phyloP scores from a whole-genome alignment of 1,284 basidiomycete species.

The Apiotrichum mycotoxinovorans region DNA sequence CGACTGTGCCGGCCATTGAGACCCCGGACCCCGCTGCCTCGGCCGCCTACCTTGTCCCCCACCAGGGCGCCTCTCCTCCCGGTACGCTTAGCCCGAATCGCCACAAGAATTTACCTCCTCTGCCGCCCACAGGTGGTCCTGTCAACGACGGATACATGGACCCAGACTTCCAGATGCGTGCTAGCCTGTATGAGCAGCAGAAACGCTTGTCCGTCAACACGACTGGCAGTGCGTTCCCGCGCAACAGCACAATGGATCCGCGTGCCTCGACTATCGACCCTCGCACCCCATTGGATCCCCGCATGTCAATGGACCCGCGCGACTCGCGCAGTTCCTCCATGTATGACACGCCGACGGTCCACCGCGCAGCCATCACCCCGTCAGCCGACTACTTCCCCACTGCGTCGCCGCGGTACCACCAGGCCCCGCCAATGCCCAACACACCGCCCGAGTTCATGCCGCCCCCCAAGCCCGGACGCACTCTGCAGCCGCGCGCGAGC shows the following conservation, averaged over 20 bases:
- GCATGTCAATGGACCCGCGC: background rate
- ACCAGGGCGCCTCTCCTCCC: background rate
- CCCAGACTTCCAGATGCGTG: conserved; percentile 10
- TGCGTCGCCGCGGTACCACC: conserved; percentile 18
- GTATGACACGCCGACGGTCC: conserved; percentile 9
- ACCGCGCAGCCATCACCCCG: conserved; percentile 14
- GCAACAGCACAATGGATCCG: background rate
- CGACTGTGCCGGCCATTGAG: conserved; percentile 14
- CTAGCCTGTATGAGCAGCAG: conserved; percentile 13
- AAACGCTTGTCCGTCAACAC: conserved; percentile 18
- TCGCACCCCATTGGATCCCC: background rate
- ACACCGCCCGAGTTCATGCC: background rate
- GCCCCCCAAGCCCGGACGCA: conserved; percentile 3
- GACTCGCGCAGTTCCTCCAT: background rate
- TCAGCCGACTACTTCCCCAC: conserved; percentile 23
- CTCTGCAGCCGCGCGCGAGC: conserved; percentile 21
- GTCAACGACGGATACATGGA: conserved; percentile 4
- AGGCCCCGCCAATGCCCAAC: conserved; percentile 1
- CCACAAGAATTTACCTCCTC: conserved; percentile 45
- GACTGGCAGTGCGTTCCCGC: background rate
- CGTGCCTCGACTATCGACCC: background rate
- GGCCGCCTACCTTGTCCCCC: conserved; percentile 4
- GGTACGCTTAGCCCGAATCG: conserved; percentile 27
- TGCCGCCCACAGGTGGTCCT: conserved; percentile 22
- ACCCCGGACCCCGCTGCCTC: conserved; percentile 9